phyloP scores from a whole-genome alignment of 768 basidiomycete species.

The Lentinula lateritia region DNA sequence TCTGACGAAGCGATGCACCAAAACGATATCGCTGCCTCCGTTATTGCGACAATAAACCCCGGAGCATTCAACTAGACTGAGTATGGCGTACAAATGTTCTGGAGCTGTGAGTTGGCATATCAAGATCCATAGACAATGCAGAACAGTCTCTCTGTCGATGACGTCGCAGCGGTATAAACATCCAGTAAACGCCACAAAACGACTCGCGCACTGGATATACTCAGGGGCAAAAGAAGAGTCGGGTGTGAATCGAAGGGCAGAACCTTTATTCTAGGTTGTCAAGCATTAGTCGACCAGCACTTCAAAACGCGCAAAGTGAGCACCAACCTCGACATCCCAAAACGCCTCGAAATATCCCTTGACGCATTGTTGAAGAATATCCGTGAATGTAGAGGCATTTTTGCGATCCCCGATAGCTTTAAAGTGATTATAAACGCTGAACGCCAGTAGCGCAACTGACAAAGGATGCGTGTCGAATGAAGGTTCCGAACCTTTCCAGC shows the following conservation, averaged over 20 bases:
- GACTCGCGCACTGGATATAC: not conserved
- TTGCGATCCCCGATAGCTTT: not conserved
- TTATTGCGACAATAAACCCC: not conserved
- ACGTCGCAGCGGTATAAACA: not conserved
- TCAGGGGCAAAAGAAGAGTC: not conserved
- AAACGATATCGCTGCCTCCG: not conserved
- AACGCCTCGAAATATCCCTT: not conserved
- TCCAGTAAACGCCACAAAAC: not conserved
- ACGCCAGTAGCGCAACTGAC: not conserved
- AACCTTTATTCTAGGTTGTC: not conserved
- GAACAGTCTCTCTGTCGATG: not conserved
- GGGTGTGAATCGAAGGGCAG: not conserved
- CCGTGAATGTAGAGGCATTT: not conserved
- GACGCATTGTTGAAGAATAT: not conserved
- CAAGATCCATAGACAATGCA: not conserved
- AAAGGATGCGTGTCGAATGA: not conserved
- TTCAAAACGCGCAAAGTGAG: not conserved
- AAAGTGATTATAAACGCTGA: not conserved
- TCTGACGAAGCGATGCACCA: not conserved
- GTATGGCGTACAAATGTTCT: not conserved
- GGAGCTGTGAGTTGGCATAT: not conserved
- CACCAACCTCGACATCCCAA: not conserved
- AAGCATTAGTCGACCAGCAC: not conserved
- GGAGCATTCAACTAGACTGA: not conserved
- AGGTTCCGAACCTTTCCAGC: not conserved